Evolutionary conservation across 805 yeast species (phyloP), one percentile per base, ranked within the genome.

Genomic region (Candida nemodendra): DNA sequence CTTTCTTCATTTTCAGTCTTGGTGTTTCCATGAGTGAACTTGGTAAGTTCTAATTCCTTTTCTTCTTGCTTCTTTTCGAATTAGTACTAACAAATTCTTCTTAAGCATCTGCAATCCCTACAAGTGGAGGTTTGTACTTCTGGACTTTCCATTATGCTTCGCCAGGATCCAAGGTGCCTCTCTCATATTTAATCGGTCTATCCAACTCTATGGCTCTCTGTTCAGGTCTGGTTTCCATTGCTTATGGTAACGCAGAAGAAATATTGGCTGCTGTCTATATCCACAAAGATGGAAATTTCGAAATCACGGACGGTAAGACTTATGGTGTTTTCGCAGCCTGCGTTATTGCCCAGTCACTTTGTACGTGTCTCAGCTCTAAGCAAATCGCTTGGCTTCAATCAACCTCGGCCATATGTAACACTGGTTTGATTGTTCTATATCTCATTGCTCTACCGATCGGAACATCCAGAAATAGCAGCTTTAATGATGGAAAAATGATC

Each of bases 141-240:
- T 79, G 84, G 80, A 76, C 85, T 1, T 78, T 69, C 57, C 71
- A 78, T 54, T 81, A 78, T 54, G 78, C 88, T 18, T 89, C 87
- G 2, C 72, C 66, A 33, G 48, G 51, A 4, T 48, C 67, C 22
- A 69, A 75, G 51, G 71, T 73, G 14, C 78, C 80, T 0, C 57
- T 80, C 22, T 75, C 82, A 29, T 82, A 73, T 51, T 53, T 82
- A 29, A 78, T 82, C 42, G 91, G 89, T 4, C 73, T 79, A 50
- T 71, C 84, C 5, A 81, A 83, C 57, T 68, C 88, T 1, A 57
- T 84, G 47, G 88, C 88, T 2, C 63, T 83, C 39, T 69, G 79
- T 34, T 78, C 82, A 19, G 87, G 83, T 18, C 60, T 79, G 15
- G 81, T 86, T 48, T 77, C 85, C 14, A 78, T 84, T 42, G 75